Evolutionary conservation across 805 yeast species (phyloP).

Genomic region (Yarrowia sp.): DNA sequence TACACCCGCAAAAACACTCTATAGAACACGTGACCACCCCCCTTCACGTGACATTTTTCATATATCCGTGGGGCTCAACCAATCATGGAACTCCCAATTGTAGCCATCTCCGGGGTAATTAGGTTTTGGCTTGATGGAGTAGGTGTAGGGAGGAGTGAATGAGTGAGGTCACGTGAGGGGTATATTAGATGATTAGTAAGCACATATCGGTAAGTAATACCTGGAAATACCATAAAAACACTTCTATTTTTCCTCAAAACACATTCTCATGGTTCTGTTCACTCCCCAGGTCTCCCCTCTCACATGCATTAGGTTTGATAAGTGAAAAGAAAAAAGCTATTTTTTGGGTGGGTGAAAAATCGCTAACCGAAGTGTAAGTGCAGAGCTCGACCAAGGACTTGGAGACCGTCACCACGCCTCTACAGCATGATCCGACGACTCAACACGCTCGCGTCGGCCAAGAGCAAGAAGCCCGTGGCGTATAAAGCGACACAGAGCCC

Average conservation of each 20-base stretch:
- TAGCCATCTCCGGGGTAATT: not conserved
- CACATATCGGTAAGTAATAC: not conserved
- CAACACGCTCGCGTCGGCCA: not conserved
- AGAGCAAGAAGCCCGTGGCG: too few species aligned
- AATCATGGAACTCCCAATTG: not conserved
- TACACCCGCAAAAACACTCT: not conserved
- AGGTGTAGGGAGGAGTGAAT: not conserved
- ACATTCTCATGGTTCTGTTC: too few species aligned
- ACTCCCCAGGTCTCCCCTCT: too few species aligned
- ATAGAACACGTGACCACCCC: not conserved
- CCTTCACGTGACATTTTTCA: not conserved
- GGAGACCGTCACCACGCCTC: not conserved
- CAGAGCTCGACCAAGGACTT: not conserved
- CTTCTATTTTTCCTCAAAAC: too few species aligned
- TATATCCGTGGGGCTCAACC: not conserved
- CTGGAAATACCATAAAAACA: too few species aligned
- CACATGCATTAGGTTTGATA: too few species aligned
- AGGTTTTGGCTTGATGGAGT: not conserved
- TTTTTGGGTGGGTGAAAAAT: not conserved
- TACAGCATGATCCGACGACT: constrained; percentile 2
- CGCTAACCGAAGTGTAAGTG: not conserved
- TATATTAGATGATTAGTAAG: not conserved
- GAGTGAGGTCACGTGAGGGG: not conserved
- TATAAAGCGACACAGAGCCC: not conserved
- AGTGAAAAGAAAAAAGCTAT: too few species aligned